A percentile compares a stretch with the other conserved stretches of the same genome.
Evolutionary conservation across 2,329 filamentous ascomycete genomes (phyloP).

Genomic region (Penicillium sp.): DNA sequence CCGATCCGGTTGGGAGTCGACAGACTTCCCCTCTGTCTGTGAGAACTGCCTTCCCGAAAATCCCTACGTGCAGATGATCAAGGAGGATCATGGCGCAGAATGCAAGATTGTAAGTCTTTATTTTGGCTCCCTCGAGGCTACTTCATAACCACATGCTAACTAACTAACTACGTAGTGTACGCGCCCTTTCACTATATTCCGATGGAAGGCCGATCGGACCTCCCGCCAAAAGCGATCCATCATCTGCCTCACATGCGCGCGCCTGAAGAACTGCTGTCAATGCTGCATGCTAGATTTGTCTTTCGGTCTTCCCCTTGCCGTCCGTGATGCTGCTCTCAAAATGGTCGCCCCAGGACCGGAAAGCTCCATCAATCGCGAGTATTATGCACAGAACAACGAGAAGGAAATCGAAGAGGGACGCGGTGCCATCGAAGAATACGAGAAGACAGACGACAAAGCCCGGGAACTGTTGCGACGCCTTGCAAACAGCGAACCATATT

Average conservation of each 20-base stretch:
- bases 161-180: slow-evolving; percentile 60
- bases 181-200: slow-evolving; percentile 91
- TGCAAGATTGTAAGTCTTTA: slow-evolving; percentile 62
- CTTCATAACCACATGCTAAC: slow-evolving; percentile 9
- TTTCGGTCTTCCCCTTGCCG: slow-evolving; percentile 90
- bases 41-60: slow-evolving; percentile 95
- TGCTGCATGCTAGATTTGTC: slow-evolving; percentile 97
- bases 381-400: slow-evolving; percentile 97
- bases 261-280: slow-evolving; percentile 98
- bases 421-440: slow-evolving; percentile 82
- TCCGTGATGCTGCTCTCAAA: slow-evolving; percentile 93
- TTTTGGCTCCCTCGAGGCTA: background rate
- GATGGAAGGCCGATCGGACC: slow-evolving; percentile 90
- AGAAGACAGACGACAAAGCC: slow-evolving; percentile 96
- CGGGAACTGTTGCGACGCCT: slow-evolving; percentile 80
- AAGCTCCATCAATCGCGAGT: slow-evolving; percentile 92
- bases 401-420: slow-evolving; percentile 90
- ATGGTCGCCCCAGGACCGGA: slow-evolving; percentile 94
- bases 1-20: slow-evolving; percentile 89
- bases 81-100: slow-evolving; percentile 89
- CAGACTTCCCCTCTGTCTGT: slow-evolving; percentile 55
- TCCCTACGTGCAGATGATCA: slow-evolving; percentile 98
- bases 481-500: slow-evolving; percentile 92
- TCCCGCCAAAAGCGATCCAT: slow-evolving; percentile 90
- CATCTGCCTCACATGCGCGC: slow-evolving; percentile 93